Percentiles rank a stretch among this genome's conserved stretches.
Evolutionary conservation across 2,329 filamentous ascomycete genomes (phyloP).

Genomic region (Ophiostoma sp.): DNA sequence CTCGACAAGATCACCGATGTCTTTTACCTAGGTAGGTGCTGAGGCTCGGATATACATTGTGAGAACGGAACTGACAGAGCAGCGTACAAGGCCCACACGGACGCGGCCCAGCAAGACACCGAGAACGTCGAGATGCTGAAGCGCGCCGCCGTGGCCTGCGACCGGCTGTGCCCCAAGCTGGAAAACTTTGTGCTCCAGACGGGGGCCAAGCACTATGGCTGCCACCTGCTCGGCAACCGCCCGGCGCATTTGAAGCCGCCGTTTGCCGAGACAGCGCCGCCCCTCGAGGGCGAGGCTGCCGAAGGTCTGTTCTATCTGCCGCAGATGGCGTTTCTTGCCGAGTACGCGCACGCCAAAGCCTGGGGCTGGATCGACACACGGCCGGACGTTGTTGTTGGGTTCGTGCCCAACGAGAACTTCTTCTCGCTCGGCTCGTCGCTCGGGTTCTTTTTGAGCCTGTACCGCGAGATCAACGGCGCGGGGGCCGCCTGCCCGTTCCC

Average conservation of each 20-base stretch:
- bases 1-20: slow-evolving; percentile 41
- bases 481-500: slow-evolving; percentile 38
- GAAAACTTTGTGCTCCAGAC: slow-evolving; percentile 39
- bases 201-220: slow-evolving; percentile 39
- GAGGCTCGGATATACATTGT: slow-evolving; percentile 23
- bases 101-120: background rate
- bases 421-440: slow-evolving; percentile 40
- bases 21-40: slow-evolving; percentile 33
- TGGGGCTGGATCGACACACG: slow-evolving; percentile 43
- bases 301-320: background rate
- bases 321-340: background rate
- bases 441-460: slow-evolving; percentile 36
- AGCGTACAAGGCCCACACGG: background rate
- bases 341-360: background rate
- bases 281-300: background rate
- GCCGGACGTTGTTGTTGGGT: slow-evolving; percentile 41
- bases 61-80: background rate
- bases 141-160: slow-evolving; percentile 36
- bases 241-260: background rate
- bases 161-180: slow-evolving; percentile 36
- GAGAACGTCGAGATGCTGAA: slow-evolving; percentile 37
- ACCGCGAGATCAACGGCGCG: slow-evolving; percentile 34
- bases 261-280: background rate
- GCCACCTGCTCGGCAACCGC: slow-evolving; percentile 28
- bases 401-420: slow-evolving; percentile 40